These are phyloP conservation scores for Cryptosporidium ryanae DNA, from an alignment of 169 alveolate genomes.

Conservation along the genomic window DNA sequence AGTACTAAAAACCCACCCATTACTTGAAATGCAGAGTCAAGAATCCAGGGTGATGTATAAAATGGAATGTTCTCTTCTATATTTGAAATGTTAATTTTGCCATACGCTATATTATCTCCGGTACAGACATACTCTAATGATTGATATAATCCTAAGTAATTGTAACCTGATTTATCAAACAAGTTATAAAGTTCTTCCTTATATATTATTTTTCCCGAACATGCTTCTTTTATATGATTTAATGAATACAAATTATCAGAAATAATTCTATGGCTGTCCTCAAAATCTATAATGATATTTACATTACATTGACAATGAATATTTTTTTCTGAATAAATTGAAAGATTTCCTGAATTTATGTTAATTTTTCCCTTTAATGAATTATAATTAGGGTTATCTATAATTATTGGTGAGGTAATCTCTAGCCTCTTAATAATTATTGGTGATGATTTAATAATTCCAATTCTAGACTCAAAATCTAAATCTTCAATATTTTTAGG, in stretches of 20 bases:
- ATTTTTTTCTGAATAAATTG: conserved; percentile 17
- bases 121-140: conserved; percentile 48
- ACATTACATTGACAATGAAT: conserved; percentile 1
- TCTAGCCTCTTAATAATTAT: conserved; percentile 17
- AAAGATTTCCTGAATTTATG: conserved; percentile 15
- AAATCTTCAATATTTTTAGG: conserved; percentile 7
- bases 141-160: conserved; percentile 27
- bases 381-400: conserved; percentile 1
- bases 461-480: conserved; percentile 11
- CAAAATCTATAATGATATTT: conserved; percentile 15
- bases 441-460: conserved; percentile 37
- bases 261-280: background rate
- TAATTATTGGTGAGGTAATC: conserved; percentile 6
- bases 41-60: conserved; percentile 54
- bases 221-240: background rate
- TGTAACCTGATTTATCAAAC: conserved; percentile 29
- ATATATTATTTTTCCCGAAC: background rate
- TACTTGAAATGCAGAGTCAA: conserved; percentile 73
- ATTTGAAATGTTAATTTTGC: conserved; percentile 20
- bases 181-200: conserved; percentile 37
- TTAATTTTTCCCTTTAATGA: conserved; percentile 2
- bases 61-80: conserved; percentile 1
- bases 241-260: conserved; percentile 7
- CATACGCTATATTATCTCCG: conserved; percentile 30
- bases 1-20: conserved; percentile 43